Conservation (phyloP, 2,329 filamentous ascomycete genomes). For the Sarocladium oryzae region DNA sequence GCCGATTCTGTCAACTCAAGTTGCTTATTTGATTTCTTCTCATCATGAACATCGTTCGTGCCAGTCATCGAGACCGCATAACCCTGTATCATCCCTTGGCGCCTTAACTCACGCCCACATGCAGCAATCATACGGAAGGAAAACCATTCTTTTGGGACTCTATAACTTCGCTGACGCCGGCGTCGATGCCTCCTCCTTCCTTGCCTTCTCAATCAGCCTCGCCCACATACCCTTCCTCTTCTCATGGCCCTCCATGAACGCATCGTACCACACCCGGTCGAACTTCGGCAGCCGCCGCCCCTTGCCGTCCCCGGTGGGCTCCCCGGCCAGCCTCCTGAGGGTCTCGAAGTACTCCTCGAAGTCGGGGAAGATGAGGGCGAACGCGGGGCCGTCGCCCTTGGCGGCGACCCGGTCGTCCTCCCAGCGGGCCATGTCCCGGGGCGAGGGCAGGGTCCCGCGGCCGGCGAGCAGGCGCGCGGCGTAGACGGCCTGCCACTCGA, state of each 20-base stretch:
- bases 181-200: background rate
- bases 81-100: too few relatives aligned
- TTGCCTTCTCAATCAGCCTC: constrained; percentile 34
- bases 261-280: constrained; percentile 37
- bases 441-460: constrained; percentile 41
- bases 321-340: constrained; percentile 42
- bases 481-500: constrained; percentile 61
- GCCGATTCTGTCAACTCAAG: too few relatives aligned
- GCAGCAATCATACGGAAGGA: too few relatives aligned
- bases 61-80: too few relatives aligned
- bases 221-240: constrained; percentile 52
- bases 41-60: too few relatives aligned
- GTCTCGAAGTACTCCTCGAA: constrained; percentile 61
- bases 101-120: too few relatives aligned
- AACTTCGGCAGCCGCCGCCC: constrained; percentile 41
- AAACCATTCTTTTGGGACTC: too few relatives aligned
- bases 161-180: background rate
- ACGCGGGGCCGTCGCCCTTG: constrained; percentile 50
- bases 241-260: constrained; percentile 49
- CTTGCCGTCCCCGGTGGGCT: constrained; percentile 30
- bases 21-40: too few relatives aligned
- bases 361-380: constrained; percentile 51
- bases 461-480: constrained; percentile 53
- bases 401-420: constrained; percentile 46
- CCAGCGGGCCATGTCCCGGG: constrained; percentile 46